These are phyloP conservation scores for Allium cepa DNA, from an alignment of 106 monocot species.

Conservation along the genomic window DNA sequence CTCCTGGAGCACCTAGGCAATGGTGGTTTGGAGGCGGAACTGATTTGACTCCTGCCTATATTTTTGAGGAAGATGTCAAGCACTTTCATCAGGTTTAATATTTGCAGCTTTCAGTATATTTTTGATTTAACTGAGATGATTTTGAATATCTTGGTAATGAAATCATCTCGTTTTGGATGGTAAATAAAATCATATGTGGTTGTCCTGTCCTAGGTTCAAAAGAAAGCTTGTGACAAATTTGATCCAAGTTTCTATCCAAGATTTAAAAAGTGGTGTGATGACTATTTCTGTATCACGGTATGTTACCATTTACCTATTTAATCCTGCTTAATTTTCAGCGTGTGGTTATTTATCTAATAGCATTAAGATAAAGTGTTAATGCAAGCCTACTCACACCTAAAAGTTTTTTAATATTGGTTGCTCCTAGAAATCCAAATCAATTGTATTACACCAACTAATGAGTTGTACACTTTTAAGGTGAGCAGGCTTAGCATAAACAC, in stretches of 20 bases:
- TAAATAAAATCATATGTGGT: not conserved
- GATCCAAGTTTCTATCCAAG: constrained; percentile 92
- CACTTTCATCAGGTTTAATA: constrained; percentile 73
- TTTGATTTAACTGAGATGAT: not conserved
- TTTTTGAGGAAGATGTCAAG: constrained; percentile 97
- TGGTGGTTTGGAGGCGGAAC: constrained; percentile 99
- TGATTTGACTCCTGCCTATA: constrained; percentile 95
- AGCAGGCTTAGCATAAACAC: too few relatives aligned
- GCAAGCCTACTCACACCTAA: not conserved
- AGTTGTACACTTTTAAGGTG: too few relatives aligned
- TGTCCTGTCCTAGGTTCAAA: constrained; percentile 56
- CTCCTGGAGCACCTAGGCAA: constrained; percentile 94
- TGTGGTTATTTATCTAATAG: not conserved
- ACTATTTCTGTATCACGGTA: constrained; percentile 95
- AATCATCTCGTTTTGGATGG: not conserved
- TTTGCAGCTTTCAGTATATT: not conserved
- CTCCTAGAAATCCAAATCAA: too few relatives aligned
- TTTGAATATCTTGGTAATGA: not conserved
- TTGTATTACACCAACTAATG: too few relatives aligned
- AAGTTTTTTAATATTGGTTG: too few relatives aligned
- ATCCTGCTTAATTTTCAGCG: too few relatives aligned
- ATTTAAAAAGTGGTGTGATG: constrained; percentile 99
- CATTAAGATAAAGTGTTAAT: not conserved
- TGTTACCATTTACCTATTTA: too few relatives aligned
- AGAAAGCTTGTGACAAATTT: constrained; percentile 95